These are phyloP conservation scores for Draba incana DNA, from an alignment of 345 rosid species.

Conservation along the genomic window DNA sequence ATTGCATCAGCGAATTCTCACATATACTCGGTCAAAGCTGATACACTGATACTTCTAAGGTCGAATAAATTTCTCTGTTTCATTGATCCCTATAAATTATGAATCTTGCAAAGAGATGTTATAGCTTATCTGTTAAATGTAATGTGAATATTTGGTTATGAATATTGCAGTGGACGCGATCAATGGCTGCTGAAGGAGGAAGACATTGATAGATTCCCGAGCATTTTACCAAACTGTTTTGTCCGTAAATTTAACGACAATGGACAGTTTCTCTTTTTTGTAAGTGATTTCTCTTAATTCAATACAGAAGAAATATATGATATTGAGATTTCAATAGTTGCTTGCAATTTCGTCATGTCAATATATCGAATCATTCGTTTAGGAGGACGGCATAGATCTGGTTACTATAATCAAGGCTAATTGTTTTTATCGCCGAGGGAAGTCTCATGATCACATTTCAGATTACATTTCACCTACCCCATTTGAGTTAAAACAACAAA, in stretches of 20 bases:
- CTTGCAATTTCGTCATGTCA: background rate
- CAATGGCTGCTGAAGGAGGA: constrained; percentile 62
- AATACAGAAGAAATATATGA: background rate
- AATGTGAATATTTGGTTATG: constrained; percentile 20
- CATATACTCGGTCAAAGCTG: constrained; percentile 60
- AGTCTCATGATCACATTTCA: constrained; percentile 41
- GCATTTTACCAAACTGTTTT: constrained; percentile 50
- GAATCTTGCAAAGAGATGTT: constrained; percentile 4
- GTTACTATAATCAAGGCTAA: constrained; percentile 47
- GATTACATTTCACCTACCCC: constrained; percentile 62
- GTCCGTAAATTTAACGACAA: constrained; percentile 53
- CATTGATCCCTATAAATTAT: background rate
- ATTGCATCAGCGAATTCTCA: constrained; percentile 56
- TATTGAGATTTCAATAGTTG: background rate
- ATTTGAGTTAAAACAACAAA: constrained; percentile 47
- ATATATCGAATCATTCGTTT: constrained; percentile 6
- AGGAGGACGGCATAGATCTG: constrained; percentile 67
- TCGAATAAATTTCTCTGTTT: constrained; percentile 24
- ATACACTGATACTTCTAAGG: constrained; percentile 66
- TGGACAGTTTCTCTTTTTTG: constrained; percentile 87
- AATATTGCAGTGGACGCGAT: constrained; percentile 64
- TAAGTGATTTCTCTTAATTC: constrained; percentile 42
- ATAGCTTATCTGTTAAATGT: background rate
- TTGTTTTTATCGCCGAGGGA: constrained; percentile 61
- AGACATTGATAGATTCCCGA: constrained; percentile 58